These are phyloP conservation scores for Cyberlindnera xylosilytica DNA, from an alignment of 805 yeast species.

Conservation along the genomic window DNA sequence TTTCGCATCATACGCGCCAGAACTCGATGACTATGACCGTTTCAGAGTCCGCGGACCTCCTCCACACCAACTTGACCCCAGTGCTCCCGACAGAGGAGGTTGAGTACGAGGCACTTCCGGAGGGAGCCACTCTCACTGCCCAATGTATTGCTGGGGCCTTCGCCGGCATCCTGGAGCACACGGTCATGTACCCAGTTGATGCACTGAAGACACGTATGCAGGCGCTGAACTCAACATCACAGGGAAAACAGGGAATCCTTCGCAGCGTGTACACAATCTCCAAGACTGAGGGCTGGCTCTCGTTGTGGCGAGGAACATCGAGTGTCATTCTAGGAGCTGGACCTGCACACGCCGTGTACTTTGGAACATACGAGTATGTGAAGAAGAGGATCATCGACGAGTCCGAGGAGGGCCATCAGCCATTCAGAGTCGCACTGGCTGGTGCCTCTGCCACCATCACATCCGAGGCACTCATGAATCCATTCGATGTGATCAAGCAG, in stretches of 20 bases:
- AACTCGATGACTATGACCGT: no score
- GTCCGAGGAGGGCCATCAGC: constrained; percentile 53
- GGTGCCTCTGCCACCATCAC: constrained; percentile 93
- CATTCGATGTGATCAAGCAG: constrained; percentile 93
- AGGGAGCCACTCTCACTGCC: constrained; percentile 74
- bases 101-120: constrained; percentile 91
- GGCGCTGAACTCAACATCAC: constrained; percentile 24
- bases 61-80: constrained; percentile 9
- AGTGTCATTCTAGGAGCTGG: constrained; percentile 95
- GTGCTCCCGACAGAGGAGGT: constrained; percentile 41
- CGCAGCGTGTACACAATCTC: constrained; percentile 69
- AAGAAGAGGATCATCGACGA: constrained; percentile 33
- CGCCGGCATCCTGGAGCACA: constrained; percentile 97
- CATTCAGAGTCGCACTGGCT: constrained; percentile 77
- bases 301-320: constrained; percentile 92
- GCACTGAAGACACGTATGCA: constrained; percentile 95
- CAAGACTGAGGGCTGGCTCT: constrained; percentile 78
- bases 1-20: no score
- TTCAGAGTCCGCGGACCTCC: constrained; percentile 7
- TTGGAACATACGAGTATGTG: constrained; percentile 83
- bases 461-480: constrained; percentile 94
- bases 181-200: constrained; percentile 95
- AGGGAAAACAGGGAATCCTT: constrained; percentile 30
- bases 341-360: constrained; percentile 98
- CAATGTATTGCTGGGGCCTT: constrained; percentile 92